Base-by-base conservation (phyloP, 2,329 filamentous ascomycete species). In the Xylariaceae sp. region DNA sequence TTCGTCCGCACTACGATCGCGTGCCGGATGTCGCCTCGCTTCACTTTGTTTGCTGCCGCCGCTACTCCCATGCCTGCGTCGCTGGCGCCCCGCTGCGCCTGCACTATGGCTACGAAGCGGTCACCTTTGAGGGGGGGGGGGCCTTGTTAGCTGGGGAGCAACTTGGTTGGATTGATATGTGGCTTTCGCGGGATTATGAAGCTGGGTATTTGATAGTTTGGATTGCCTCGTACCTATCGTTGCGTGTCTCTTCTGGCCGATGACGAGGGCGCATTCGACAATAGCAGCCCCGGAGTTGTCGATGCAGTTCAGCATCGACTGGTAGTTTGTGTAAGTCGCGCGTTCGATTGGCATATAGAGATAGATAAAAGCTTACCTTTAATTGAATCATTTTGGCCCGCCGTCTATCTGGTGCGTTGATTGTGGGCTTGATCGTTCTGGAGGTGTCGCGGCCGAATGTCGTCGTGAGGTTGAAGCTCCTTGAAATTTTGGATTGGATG, bases 231-330 rank as follows among this genome's bases (percentile, higher is more conserved):
- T 81, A 96, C 92, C 94, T 68, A 99, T 92, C 68, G 86, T 87
- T 56, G 92, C 94, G 67, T 86, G 84, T 63, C 85, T 79, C 77
- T 96, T 95, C 77, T 92, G 94, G 68, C 89, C 89, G 67, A 99
- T 79, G 59, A 97, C 88, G 71, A 92, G 87, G 71, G 88, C 89
- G 76, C 94, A 99, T 78, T 99, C 94, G 75, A 97, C 94, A 63
- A 99, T 80, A 66, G 94, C 92, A 64, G 94, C 94, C 71, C 94
- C 94, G 62, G 94, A 97, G 80, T 96, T 99, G 86, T 99, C 94
- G 84, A 99, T 97, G 86, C 94, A 97, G 76, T 94, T 96, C 67
- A 99, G 83, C 84, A 99, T 90, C 71, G 92, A 88, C 94, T 96
- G 64, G 32, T n/a, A 30, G 40, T 22, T 30, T 1, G 16, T 8